These are phyloP conservation scores for Alternaria gansuensis DNA, from an alignment of 2,329 filamentous ascomycete genomes.

Conservation along the genomic window DNA sequence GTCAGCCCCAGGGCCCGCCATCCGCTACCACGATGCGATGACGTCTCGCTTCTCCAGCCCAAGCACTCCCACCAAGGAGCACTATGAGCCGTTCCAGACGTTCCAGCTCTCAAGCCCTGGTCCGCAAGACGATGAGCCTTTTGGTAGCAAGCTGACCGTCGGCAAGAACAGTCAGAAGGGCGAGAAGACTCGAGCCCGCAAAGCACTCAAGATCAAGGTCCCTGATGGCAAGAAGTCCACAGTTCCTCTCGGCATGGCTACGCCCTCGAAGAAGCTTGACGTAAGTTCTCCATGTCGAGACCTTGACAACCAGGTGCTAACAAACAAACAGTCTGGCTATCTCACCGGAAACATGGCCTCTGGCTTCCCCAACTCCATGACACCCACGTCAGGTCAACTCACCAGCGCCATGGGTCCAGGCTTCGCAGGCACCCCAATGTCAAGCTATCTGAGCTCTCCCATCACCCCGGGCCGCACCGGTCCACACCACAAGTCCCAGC, in stretches of 20 bases:
- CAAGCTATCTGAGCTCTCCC: background rate
- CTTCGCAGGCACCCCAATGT: background rate
- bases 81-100: background rate
- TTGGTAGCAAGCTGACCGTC: background rate
- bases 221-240: constrained; percentile 7
- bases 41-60: constrained; percentile 7
- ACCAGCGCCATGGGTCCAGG: background rate
- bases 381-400: background rate
- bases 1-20: background rate
- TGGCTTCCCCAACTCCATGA: background rate
- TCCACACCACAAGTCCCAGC: constrained; percentile 11
- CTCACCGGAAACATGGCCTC: background rate
- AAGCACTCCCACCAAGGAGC: background rate
- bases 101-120: background rate
- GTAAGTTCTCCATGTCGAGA: constrained; percentile 15
- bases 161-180: background rate
- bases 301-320: background rate
- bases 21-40: background rate
- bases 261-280: constrained; percentile 14
- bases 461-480: constrained; percentile 28
- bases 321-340: constrained; percentile 1
- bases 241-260: constrained; percentile 8
- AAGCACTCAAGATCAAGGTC: constrained; percentile 24
- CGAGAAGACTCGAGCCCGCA: constrained; percentile 16
- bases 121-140: background rate